phyloP scores from a whole-genome alignment of 2,329 filamentous ascomycete genomes.

The Cladophialophora psammophila region DNA sequence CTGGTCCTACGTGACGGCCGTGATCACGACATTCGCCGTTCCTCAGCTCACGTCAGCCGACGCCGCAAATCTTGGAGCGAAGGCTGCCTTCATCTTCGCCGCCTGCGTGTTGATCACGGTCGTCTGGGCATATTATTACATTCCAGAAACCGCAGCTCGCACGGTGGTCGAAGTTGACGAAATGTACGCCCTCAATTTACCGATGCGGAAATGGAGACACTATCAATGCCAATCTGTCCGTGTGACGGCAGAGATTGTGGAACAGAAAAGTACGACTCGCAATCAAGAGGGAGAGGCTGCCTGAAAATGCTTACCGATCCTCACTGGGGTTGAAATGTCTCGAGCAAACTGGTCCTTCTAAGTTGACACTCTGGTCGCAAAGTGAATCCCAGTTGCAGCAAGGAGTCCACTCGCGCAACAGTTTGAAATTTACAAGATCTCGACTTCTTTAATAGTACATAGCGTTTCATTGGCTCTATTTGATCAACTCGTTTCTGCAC shows the following conservation, averaged over 20 bases:
- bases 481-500: too few relatives aligned
- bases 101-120: conserved; percentile 38
- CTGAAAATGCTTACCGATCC: too few relatives aligned
- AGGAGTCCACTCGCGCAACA: too few relatives aligned
- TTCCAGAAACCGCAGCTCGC: conserved; percentile 41
- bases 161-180: conserved; percentile 46
- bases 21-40: conserved; percentile 49
- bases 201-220: conserved; percentile 38
- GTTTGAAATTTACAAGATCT: too few relatives aligned
- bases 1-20: conserved; percentile 48
- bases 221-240: conserved; percentile 13
- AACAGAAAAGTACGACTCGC: not conserved
- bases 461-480: too few relatives aligned
- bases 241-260: not conserved
- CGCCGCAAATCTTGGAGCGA: conserved; percentile 41
- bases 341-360: too few relatives aligned
- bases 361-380: too few relatives aligned
- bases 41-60: conserved; percentile 45
- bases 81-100: conserved; percentile 43
- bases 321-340: too few relatives aligned
- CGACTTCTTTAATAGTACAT: too few relatives aligned
- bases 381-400: too few relatives aligned
- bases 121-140: conserved; percentile 38
- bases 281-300: not conserved
- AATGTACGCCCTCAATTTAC: conserved; percentile 43